Conservation (phyloP, 495 filamentous ascomycete species). For the Podospora conica region DNA sequence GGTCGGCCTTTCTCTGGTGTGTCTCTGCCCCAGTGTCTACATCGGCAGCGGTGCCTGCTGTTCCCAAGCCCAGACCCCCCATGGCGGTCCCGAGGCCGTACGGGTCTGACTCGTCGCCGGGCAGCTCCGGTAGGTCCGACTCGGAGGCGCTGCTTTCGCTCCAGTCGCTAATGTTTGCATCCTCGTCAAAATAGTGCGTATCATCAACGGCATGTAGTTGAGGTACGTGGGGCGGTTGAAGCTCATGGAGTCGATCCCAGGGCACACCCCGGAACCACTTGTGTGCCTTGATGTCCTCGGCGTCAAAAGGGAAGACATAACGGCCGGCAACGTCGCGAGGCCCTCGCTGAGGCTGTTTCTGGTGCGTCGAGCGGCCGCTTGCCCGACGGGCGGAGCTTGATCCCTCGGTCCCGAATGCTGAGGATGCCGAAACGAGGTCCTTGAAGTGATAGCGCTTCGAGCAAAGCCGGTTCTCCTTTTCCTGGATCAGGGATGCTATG, state of each 20-base stretch:
- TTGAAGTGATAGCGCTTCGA: slow-evolving; percentile 62
- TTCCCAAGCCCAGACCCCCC: not conserved
- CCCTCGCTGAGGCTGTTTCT: slow-evolving; percentile 13
- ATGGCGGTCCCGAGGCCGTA: not conserved
- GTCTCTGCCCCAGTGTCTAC: not conserved
- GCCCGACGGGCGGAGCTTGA: not conserved
- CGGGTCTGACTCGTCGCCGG: not conserved
- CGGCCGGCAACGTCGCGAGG: slow-evolving; percentile 34
- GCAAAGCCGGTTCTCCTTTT: slow-evolving; percentile 69
- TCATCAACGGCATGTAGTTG: slow-evolving; percentile 63
- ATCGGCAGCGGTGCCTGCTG: not conserved
- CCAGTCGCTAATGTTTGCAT: slow-evolving; percentile 57
- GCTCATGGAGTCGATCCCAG: slow-evolving; percentile 63
- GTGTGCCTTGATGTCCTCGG: slow-evolving; percentile 71
- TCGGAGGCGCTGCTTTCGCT: slow-evolving; percentile 41
- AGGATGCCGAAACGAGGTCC: slow-evolving; percentile 42
- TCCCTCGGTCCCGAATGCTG: not conserved
- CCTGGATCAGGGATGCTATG: slow-evolving; percentile 67
- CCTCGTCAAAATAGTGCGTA: slow-evolving; percentile 85
- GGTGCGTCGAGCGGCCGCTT: not conserved
- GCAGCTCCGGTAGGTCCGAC: slow-evolving; percentile 14
- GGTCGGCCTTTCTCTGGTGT: not conserved
- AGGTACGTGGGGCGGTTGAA: slow-evolving; percentile 71
- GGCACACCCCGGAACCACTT: slow-evolving; percentile 62
- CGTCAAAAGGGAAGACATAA: slow-evolving; percentile 73